Conservation (phyloP, 257 asterid species). For the Anisodus acutangulus region DNA sequence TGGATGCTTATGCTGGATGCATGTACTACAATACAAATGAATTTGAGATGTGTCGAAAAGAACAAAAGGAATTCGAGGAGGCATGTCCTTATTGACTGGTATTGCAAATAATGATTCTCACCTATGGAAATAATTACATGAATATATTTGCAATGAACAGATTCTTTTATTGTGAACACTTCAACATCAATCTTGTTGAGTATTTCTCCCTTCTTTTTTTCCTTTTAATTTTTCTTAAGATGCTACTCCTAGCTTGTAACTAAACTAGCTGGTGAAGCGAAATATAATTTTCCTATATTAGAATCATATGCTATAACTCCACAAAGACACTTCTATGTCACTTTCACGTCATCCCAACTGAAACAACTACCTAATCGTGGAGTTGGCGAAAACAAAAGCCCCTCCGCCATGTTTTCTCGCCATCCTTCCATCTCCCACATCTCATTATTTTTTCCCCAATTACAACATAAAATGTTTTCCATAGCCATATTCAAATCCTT, state of each 20-base stretch:
- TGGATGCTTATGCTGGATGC: conserved; percentile 69
- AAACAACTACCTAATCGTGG: conserved; percentile 40
- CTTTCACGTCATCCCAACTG: conserved; percentile 49
- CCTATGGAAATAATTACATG: not conserved
- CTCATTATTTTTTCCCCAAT: conserved; percentile 26
- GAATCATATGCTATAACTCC: conserved; percentile 53
- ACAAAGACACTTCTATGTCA: conserved; percentile 36
- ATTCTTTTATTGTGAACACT: not conserved
- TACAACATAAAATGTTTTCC: not conserved
- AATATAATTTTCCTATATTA: too few relatives aligned
- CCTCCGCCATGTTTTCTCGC: conserved; percentile 45
- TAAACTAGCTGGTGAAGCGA: too few relatives aligned
- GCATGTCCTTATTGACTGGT: conserved; percentile 59
- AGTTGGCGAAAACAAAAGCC: conserved; percentile 64
- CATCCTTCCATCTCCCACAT: conserved; percentile 29
- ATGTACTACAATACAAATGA: conserved; percentile 82
- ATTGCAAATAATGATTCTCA: not conserved
- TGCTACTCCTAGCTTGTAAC: not conserved
- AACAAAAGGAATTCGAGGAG: conserved; percentile 82
- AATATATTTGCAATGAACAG: not conserved
- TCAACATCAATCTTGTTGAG: not conserved
- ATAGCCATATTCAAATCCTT: not conserved
- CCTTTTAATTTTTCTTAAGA: not conserved
- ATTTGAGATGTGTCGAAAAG: conserved; percentile 84
- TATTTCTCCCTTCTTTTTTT: not conserved